These are phyloP conservation scores for Cyberlindnera galapagoensis DNA, from an alignment of 805 yeast species.

Conservation along the genomic window DNA sequence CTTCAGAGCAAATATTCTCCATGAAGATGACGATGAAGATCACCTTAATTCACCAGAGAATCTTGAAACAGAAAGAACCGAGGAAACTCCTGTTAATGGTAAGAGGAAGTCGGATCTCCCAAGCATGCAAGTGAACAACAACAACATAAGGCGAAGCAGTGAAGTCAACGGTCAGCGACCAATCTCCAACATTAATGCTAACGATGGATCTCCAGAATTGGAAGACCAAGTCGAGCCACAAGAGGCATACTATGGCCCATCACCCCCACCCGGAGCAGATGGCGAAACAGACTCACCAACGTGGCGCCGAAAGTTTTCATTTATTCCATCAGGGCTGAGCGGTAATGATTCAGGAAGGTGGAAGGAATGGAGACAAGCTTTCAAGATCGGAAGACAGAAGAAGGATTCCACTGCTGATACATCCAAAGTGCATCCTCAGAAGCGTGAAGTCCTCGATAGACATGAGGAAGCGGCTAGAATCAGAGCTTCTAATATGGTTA, in stretches of 20 bases:
- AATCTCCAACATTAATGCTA: too few relatives aligned
- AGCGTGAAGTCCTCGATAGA: slow-evolving; percentile 5
- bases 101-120: too few relatives aligned
- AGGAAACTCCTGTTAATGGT: too few relatives aligned
- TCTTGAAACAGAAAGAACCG: too few relatives aligned
- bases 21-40: slow-evolving; percentile 7
- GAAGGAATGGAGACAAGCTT: slow-evolving; percentile 24
- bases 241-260: not conserved
- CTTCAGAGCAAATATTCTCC: slow-evolving; percentile 9
- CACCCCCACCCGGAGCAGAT: slow-evolving; percentile 2
- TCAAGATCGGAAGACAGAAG: slow-evolving; percentile 18
- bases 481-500: slow-evolving; percentile 38
- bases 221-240: too few relatives aligned
- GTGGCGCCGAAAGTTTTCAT: slow-evolving; percentile 20
- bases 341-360: slow-evolving; percentile 13
- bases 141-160: too few relatives aligned
- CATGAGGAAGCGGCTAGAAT: slow-evolving; percentile 22
- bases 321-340: slow-evolving; percentile 7
- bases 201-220: too few relatives aligned
- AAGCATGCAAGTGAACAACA: too few relatives aligned
- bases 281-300: slow-evolving; percentile 15
- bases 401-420: not conserved
- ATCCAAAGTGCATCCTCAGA: not conserved
- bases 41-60: not conserved
- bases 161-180: too few relatives aligned